Percentiles rank a stretch among this genome's conserved stretches.
Evolutionary conservation across 805 yeast species (phyloP).

Genomic region (Lipomyces spencermartinsiae): DNA sequence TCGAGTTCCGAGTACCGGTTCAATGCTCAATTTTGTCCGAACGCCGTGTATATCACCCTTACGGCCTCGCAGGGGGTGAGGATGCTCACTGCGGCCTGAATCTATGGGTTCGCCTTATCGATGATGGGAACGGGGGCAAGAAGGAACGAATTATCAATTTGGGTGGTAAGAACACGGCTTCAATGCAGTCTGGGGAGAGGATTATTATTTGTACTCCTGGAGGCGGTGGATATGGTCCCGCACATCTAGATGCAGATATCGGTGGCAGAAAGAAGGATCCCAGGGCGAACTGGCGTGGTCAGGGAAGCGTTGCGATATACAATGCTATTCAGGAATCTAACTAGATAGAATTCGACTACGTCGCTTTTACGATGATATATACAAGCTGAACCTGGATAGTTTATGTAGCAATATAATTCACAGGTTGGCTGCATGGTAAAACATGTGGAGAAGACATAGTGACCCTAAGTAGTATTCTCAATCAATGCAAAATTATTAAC

Average conservation of each 20-base stretch:
- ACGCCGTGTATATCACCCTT: conserved; percentile 83
- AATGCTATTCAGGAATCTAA: conserved; percentile 30
- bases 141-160: conserved; percentile 46
- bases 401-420: too few relatives aligned
- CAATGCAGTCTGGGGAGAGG: conserved; percentile 66
- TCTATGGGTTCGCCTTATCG: conserved; percentile 47
- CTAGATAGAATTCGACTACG: conserved; percentile 1
- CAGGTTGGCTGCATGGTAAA: too few relatives aligned
- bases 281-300: conserved; percentile 32
- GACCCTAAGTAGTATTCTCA: too few relatives aligned
- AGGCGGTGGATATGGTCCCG: conserved; percentile 78
- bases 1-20: conserved; percentile 74
- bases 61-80: conserved; percentile 83
- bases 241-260: conserved; percentile 24
- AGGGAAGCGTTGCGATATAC: conserved; percentile 35
- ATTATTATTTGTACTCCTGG: conserved; percentile 78
- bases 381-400: too few relatives aligned
- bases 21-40: conserved; percentile 85
- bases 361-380: neutral
- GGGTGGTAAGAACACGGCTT: conserved; percentile 75
- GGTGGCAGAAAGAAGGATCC: conserved; percentile 20
- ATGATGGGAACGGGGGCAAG: conserved; percentile 46
- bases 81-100: conserved; percentile 78
- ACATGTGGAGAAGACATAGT: too few relatives aligned
- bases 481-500: too few relatives aligned